Conservation (phyloP, 148 eudicot species). For the Bassia scoparia region DNA sequence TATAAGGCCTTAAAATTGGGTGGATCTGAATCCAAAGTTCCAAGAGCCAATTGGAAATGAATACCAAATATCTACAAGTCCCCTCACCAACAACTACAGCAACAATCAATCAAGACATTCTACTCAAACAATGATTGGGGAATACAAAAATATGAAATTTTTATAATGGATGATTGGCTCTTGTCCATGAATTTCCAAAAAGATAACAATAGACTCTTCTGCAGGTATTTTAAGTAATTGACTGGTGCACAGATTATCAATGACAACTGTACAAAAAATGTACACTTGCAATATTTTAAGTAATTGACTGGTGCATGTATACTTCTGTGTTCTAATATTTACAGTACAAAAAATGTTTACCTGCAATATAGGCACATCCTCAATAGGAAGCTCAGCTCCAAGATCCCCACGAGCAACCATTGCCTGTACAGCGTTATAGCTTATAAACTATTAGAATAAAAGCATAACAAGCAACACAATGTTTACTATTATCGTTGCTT, state of each 20-base stretch:
- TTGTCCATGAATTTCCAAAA: no score
- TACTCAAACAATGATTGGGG: no score
- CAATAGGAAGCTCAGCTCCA: slow-evolving; percentile 99
- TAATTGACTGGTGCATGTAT: not conserved
- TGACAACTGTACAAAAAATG: no score
- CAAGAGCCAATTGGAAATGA: no score
- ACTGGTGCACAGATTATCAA: not conserved
- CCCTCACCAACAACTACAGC: no score
- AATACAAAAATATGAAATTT: no score
- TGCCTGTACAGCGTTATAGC: slow-evolving; percentile 46
- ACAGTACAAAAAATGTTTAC: slow-evolving; percentile 31
- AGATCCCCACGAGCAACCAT: slow-evolving; percentile 99
- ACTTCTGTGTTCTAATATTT: not conserved
- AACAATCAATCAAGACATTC: no score
- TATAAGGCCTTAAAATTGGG: no score
- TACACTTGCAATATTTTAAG: no score
- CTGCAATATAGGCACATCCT: slow-evolving; percentile 97
- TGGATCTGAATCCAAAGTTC: no score
- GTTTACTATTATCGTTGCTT: not conserved
- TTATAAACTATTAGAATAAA: slow-evolving; percentile 11
- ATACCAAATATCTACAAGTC: no score
- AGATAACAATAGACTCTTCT: not conserved
- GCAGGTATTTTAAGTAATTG: not conserved
- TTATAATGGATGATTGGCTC: no score
- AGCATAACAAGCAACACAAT: not conserved